A percentile compares a stretch with the other conserved stretches of the same genome.
phyloP scores from a whole-genome alignment of 495 filamentous ascomycete species.

The Penicillium flavigenum region DNA sequence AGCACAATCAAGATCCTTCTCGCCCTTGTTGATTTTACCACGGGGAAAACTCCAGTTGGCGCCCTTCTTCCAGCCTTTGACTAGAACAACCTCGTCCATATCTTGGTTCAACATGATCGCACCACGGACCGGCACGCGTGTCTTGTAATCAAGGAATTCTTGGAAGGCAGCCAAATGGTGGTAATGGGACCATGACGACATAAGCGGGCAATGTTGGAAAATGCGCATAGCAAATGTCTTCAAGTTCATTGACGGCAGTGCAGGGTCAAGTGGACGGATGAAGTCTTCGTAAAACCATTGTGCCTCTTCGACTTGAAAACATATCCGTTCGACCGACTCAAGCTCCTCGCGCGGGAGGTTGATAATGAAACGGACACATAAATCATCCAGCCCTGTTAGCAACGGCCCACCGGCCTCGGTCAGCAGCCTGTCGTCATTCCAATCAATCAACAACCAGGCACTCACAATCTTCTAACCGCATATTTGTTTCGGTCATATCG shows the following conservation, averaged over 20 bases:
- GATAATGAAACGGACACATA: constrained; percentile 93
- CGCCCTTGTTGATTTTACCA: constrained; percentile 96
- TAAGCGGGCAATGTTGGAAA: constrained; percentile 87
- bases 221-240: constrained; percentile 81
- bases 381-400: constrained; percentile 81
- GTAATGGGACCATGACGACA: constrained; percentile 74
- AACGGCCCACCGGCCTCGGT: constrained; percentile 13
- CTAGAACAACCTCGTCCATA: constrained; percentile 89
- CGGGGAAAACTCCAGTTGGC: constrained; percentile 95
- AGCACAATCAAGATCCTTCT: constrained; percentile 88
- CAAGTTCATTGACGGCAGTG: constrained; percentile 78
- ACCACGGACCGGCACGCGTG: constrained; percentile 86
- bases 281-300: constrained; percentile 99
- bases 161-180: constrained; percentile 79
- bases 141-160: constrained; percentile 91
- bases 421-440: constrained; percentile 10
- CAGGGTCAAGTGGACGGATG: constrained; percentile 83
- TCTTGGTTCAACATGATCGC: constrained; percentile 86
- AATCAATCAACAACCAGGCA: constrained; percentile 20
- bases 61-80: constrained; percentile 96
- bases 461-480: constrained; percentile 87
- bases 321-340: constrained; percentile 84
- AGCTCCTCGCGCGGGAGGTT: constrained; percentile 91
- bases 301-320: constrained; percentile 97
- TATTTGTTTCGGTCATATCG: constrained; percentile 76